A percentile compares a stretch with the other conserved stretches of the same genome.
Evolutionary conservation across 2,329 filamentous ascomycete species (phyloP).

Genomic region (Alternaria sp.): DNA sequence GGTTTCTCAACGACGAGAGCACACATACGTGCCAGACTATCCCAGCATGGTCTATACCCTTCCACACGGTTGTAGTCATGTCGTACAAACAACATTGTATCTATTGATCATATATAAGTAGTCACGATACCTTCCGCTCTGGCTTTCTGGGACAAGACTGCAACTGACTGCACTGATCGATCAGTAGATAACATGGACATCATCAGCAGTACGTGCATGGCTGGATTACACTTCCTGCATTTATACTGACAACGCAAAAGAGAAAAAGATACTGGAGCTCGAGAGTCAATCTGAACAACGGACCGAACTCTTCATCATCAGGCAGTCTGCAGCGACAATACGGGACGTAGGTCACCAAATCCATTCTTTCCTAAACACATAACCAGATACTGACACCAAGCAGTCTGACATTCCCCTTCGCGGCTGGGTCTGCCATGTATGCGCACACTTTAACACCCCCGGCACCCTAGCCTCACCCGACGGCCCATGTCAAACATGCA

Average conservation of each 20-base stretch:
- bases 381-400: neutral
- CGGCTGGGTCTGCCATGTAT: slow-evolving; percentile 1
- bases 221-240: neutral
- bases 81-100: neutral
- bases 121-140: neutral
- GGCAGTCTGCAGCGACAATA: neutral
- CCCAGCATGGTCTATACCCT: neutral
- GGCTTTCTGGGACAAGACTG: neutral
- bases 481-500: neutral
- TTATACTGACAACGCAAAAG: neutral
- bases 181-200: neutral
- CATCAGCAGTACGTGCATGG: neutral
- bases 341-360: neutral
- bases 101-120: neutral
- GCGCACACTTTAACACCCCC: neutral
- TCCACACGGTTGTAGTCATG: neutral
- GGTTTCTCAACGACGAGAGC: neutral
- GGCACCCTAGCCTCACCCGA: neutral
- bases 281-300: neutral
- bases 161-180: neutral
- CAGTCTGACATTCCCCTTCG: neutral
- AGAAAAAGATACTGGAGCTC: neutral
- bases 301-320: neutral
- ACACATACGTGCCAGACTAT: neutral
- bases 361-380: neutral